Percentiles rank a stretch among this genome's conserved stretches.
Evolutionary conservation across 2,329 filamentous ascomycete species (phyloP).

Genomic region (Beauveria brongniartii): DNA sequence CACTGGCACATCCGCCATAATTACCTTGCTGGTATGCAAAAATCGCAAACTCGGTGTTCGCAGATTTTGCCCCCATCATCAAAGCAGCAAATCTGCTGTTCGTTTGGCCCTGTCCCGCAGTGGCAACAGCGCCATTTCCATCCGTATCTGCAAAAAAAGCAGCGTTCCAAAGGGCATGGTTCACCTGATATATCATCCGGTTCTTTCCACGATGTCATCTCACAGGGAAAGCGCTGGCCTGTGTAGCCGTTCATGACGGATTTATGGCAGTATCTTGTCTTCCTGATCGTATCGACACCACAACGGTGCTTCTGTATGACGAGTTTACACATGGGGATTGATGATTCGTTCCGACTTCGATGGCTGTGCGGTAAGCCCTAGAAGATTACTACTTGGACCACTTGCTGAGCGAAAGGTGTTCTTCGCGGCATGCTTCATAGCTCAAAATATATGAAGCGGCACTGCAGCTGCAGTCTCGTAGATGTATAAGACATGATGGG

Average conservation of each 20-base stretch:
- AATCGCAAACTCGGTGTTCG: neutral
- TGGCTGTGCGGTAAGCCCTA: neutral
- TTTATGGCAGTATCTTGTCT: neutral
- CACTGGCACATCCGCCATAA: neutral
- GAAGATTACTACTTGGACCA: too few relatives aligned
- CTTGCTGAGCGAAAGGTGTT: neutral
- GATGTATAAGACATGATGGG: neutral
- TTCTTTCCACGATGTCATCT: neutral
- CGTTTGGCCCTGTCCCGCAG: constrained; percentile 3
- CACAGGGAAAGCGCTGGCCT: neutral
- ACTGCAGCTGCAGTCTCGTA: neutral
- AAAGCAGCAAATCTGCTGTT: neutral
- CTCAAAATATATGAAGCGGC: neutral
- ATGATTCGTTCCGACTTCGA: too few relatives aligned
- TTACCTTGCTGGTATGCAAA: constrained; percentile 2
- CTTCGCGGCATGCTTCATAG: neutral
- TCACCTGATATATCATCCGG: neutral
- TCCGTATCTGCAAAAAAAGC: constrained; percentile 2
- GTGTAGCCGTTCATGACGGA: neutral
- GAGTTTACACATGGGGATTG: neutral
- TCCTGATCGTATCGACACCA: neutral
- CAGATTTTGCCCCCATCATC: neutral
- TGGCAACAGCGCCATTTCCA: constrained; percentile 9
- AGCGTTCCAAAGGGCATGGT: neutral
- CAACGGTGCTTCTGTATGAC: neutral